A percentile compares a stretch with the other conserved stretches of the same genome.
Evolutionary conservation across 768 basidiomycete species (phyloP).

Genomic region (Mycena floridula): DNA sequence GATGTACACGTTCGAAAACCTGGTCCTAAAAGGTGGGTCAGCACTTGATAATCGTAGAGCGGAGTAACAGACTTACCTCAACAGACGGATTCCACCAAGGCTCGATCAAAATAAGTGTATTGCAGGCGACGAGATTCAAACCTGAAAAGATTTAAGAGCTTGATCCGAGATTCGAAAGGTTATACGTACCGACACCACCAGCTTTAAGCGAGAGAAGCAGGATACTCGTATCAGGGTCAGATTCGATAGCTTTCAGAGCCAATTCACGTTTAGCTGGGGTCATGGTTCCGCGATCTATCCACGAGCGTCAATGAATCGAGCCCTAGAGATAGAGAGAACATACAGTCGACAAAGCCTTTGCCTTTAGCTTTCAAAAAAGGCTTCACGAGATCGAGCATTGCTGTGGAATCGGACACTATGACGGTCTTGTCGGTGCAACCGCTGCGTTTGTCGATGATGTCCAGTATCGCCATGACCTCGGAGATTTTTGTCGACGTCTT

Average conservation of each 20-base stretch:
- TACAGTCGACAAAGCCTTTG: constrained; percentile 80
- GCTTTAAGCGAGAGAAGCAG: constrained; percentile 97
- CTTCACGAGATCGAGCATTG: constrained; percentile 80
- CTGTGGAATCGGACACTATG: constrained; percentile 91
- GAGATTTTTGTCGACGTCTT: constrained; percentile 79
- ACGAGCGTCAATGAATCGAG: neutral
- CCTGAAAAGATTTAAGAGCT: constrained; percentile 33
- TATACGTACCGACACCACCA: constrained; percentile 55
- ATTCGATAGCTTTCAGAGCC: constrained; percentile 68
- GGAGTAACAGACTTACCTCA: constrained; percentile 39
- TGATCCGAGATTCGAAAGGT: neutral
- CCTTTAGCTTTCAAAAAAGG: constrained; percentile 70
- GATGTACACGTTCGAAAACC: constrained; percentile 89
- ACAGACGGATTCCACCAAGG: constrained; percentile 94
- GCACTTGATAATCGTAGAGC: neutral
- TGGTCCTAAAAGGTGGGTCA: constrained; percentile 53
- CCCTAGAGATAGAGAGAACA: constrained; percentile 27
- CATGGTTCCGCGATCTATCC: constrained; percentile 86
- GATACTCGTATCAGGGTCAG: constrained; percentile 48
- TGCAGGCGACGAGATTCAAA: constrained; percentile 88
- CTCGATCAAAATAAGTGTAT: constrained; percentile 90
- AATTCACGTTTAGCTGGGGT: constrained; percentile 66
- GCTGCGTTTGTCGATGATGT: constrained; percentile 53
- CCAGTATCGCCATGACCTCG: constrained; percentile 70
- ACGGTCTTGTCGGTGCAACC: constrained; percentile 82